These are phyloP conservation scores for Microthlaspi erraticum DNA, from an alignment of 345 rosid species.

Conservation along the genomic window DNA sequence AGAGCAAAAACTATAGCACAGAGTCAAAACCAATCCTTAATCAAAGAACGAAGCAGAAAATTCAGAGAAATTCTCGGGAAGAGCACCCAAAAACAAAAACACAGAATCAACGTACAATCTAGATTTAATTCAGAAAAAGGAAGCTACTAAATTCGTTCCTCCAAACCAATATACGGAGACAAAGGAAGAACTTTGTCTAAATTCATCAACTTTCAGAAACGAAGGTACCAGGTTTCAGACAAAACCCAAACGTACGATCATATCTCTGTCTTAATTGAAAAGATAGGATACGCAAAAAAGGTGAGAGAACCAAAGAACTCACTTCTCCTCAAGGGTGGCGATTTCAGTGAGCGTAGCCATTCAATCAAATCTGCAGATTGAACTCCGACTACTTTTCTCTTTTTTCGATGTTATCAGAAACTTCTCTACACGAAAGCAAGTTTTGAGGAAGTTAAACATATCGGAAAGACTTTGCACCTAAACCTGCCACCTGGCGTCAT, in stretches of 20 bases:
- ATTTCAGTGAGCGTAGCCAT: constrained; percentile 39
- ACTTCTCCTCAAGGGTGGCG: constrained; percentile 38
- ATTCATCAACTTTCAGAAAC: background rate
- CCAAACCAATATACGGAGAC: constrained; percentile 12
- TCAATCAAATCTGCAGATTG: constrained; percentile 28
- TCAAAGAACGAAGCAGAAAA: background rate
- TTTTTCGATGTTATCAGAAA: constrained; percentile 27
- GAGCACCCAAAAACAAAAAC: constrained; percentile 1
- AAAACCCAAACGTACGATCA: constrained; percentile 18
- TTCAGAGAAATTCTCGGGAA: constrained; percentile 4
- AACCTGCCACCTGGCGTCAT: constrained; percentile 30
- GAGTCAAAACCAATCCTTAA: constrained; percentile 9
- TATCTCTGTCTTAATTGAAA: constrained; percentile 19
- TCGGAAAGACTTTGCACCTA: constrained; percentile 30
- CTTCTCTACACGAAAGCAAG: constrained; percentile 1
- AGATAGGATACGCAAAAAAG: background rate
- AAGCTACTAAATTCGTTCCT: background rate
- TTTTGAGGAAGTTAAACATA: constrained; percentile 1
- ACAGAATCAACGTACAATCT: constrained; percentile 2
- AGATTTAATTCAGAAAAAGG: background rate
- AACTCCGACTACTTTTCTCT: background rate
- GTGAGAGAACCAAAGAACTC: background rate
- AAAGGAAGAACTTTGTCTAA: background rate
- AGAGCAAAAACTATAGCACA: background rate
- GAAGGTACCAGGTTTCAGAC: constrained; percentile 19